Evolutionary conservation across 2,329 filamentous ascomycete genomes (phyloP).

Genomic region (Cladosporium velox): DNA sequence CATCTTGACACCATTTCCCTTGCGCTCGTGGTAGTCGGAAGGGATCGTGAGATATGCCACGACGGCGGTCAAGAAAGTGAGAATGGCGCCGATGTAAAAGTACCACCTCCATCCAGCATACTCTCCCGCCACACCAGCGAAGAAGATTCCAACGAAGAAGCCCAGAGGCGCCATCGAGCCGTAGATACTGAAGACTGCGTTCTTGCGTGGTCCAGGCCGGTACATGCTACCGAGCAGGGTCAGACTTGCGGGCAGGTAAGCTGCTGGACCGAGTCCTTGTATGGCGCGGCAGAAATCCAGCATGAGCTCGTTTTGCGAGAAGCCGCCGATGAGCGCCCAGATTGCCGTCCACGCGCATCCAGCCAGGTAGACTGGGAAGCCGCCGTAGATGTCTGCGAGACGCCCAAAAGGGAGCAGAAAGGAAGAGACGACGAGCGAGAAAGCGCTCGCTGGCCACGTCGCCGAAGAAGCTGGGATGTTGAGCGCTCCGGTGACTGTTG

Average conservation of each 20-base stretch:
- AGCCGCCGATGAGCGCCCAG: conserved; percentile 39
- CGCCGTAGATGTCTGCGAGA: conserved; percentile 61
- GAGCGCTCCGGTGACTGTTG: conserved; percentile 62
- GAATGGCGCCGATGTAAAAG: conserved; percentile 65
- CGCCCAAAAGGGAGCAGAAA: conserved; percentile 52
- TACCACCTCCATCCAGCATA: conserved; percentile 65
- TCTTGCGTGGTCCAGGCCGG: conserved; percentile 41
- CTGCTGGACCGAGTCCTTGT: conserved; percentile 41
- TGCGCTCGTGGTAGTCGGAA: conserved; percentile 46
- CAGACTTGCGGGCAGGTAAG: conserved; percentile 38
- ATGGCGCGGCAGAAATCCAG: conserved; percentile 40
- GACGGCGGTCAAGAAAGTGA: conserved; percentile 49
- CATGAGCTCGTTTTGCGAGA: conserved; percentile 38
- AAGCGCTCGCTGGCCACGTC: conserved; percentile 57
- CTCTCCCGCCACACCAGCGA: conserved; percentile 60
- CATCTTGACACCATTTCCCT: conserved; percentile 56
- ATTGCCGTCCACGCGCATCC: conserved; percentile 53
- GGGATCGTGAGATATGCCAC: conserved; percentile 54
- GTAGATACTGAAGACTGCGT: conserved; percentile 42
- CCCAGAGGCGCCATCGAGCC: conserved; percentile 58
- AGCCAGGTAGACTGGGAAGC: conserved; percentile 60
- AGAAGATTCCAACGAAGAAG: conserved; percentile 64
- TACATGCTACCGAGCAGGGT: conserved; percentile 39
- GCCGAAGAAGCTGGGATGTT: conserved; percentile 66
- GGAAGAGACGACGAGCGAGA: conserved; percentile 52